Evolutionary conservation across 2,329 filamentous ascomycete species (phyloP), one percentile per base, ranked within the genome.

Genomic region (Calonectria pteridis): DNA sequence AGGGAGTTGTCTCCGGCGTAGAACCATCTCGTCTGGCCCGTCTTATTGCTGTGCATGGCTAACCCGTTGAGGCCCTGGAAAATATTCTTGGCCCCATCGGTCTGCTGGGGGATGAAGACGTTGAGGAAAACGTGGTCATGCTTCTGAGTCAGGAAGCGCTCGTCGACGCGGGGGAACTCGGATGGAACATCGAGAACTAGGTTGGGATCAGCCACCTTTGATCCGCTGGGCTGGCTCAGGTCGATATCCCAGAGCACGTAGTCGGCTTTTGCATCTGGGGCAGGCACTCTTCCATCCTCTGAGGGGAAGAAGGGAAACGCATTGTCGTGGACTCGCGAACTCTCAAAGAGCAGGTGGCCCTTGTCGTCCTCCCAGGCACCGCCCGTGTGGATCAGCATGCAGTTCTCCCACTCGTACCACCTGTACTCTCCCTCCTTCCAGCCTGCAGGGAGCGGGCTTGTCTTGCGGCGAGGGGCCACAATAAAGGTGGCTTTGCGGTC

Each of bases 191-290:
- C 70, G 1, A 77, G 14, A 3, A 76, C 35, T 11, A 73, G 0
- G 9, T 46, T 1, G 0, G 73, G 74, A 1, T 76, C 73, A 0
- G 10, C 62, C 14, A 77, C 43, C 0, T 46, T 71, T 0, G 51
- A 67, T 0, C 69, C 65, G 4, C 0, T 73, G 1, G 74, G 74
- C 0, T 72, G 55, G 29, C 20, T 69, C 1, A 74, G 31, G 29
- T 77, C 75, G 1, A 77, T 72, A 28, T 76, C 75, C 76, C 75
- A 77, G 0, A 71, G 71, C 0, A 77, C 76, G 10, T 33, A 77
- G 3, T 77, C 75, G n/a, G 74, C 74, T 46, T 75, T 75, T 0
- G 69, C 53, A 1, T 71, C 67, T 2, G 31, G 55, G 3, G 68
- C 4, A 2, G 69, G 75, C 11, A 13, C 3, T 35, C 67, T 75